A percentile compares a stretch with the other conserved stretches of the same genome.
Conservation (phyloP, 805 yeast genomes). For the Starmerella floricola region DNA sequence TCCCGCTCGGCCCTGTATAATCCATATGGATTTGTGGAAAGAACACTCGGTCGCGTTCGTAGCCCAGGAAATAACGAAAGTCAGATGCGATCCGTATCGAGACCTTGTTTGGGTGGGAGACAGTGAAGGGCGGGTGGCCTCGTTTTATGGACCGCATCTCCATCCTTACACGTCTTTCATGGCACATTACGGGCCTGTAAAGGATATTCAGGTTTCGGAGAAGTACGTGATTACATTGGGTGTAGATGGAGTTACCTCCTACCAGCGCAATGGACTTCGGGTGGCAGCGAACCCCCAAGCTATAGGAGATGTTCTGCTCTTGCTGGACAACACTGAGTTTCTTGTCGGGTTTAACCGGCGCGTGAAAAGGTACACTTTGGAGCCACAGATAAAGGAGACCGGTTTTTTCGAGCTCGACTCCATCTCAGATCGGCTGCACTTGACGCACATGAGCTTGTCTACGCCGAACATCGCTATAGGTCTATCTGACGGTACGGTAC, state of each 20-base stretch:
- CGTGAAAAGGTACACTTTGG: conserved; percentile 26
- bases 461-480: conserved; percentile 29
- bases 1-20: not conserved
- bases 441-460: conserved; percentile 27
- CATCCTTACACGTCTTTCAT: conserved; percentile 46
- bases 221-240: conserved; percentile 51
- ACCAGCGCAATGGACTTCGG: conserved; percentile 46
- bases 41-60: conserved; percentile 18
- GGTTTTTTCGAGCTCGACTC: conserved; percentile 25
- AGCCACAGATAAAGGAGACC: conserved; percentile 30
- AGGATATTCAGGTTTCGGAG: conserved; percentile 42
- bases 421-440: conserved; percentile 15
- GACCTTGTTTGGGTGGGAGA: conserved; percentile 85
- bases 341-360: conserved; percentile 27
- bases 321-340: conserved; percentile 28
- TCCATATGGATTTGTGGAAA: conserved; percentile 23
- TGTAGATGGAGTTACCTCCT: conserved; percentile 39
- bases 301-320: conserved; percentile 19
- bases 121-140: conserved; percentile 32
- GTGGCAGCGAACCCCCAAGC: conserved; percentile 28
- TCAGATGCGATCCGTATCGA: conserved; percentile 21
- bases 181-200: conserved; percentile 41
- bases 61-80: conserved; percentile 32
- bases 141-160: conserved; percentile 37
- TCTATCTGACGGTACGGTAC: conserved; percentile 28